Conservation (phyloP, 495 filamentous ascomycete genomes). For the Neurospora discreta region DNA sequence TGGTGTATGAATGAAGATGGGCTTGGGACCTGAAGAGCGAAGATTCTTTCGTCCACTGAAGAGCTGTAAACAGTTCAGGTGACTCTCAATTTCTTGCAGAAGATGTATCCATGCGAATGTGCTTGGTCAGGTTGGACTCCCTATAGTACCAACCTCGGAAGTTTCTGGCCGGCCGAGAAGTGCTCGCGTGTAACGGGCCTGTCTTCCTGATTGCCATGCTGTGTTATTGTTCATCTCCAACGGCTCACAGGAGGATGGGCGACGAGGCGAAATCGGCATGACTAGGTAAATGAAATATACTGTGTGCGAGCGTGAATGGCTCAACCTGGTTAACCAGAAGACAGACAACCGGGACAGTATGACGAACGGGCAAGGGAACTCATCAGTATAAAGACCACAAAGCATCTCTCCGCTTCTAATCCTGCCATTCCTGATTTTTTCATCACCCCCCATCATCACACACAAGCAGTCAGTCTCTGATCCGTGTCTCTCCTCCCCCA, state of each 20-base stretch:
- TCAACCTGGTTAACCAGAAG: background rate
- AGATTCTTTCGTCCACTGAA: background rate
- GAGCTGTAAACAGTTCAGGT: background rate
- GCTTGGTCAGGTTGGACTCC: background rate
- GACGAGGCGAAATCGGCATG: background rate
- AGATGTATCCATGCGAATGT: background rate
- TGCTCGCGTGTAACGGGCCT: slow-evolving; percentile 32
- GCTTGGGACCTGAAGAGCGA: slow-evolving; percentile 18
- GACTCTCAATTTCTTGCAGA: background rate
- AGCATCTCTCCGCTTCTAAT: slow-evolving; percentile 9
- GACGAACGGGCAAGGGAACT: background rate
- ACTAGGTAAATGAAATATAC: background rate
- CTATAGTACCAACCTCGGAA: slow-evolving; percentile 22
- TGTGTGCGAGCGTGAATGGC: background rate
- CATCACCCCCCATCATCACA: slow-evolving; percentile 1
- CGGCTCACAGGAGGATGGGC: background rate
- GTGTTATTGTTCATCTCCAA: background rate
- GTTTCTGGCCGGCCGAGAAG: slow-evolving; percentile 33
- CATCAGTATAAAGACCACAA: slow-evolving; percentile 25
- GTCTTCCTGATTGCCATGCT: slow-evolving; percentile 35
- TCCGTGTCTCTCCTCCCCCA: slow-evolving; percentile 3
- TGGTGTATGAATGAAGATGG: slow-evolving; percentile 20
- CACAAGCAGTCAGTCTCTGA: slow-evolving; percentile 4
- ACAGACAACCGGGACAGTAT: background rate
- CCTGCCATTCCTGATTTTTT: background rate